Conservation (phyloP, 805 yeast genomes). For the Metschnikowia lunata region DNA sequence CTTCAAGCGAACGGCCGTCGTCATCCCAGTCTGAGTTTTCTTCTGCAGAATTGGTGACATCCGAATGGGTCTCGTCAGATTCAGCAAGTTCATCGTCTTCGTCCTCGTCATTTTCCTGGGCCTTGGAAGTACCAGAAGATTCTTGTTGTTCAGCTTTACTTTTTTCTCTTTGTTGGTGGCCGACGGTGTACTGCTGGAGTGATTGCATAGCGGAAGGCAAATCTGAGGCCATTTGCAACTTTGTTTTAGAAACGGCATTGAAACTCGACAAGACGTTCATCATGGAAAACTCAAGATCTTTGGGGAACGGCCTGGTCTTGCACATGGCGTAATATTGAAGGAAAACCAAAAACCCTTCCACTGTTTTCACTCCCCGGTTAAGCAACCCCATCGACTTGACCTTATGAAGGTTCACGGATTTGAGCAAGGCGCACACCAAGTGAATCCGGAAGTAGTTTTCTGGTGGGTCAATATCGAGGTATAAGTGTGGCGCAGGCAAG, state of each 20-base stretch:
- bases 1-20: neutral
- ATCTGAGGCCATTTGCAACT: constrained; percentile 31
- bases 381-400: constrained; percentile 7
- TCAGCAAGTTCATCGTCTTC: constrained; percentile 28
- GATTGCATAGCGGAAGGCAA: constrained; percentile 17
- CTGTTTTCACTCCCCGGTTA: constrained; percentile 11
- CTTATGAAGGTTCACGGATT: constrained; percentile 13
- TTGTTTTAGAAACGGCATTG: constrained; percentile 19
- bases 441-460: constrained; percentile 71
- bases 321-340: constrained; percentile 69
- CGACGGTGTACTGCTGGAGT: constrained; percentile 10
- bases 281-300: constrained; percentile 55
- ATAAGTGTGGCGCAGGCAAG: constrained; percentile 49
- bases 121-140: neutral
- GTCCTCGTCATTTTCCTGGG: constrained; percentile 9
- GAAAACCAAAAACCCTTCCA: constrained; percentile 43
- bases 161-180: neutral
- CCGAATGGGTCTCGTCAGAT: constrained; percentile 8
- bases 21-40: neutral
- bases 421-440: constrained; percentile 35
- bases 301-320: constrained; percentile 59
- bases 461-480: constrained; percentile 51
- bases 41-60: constrained; percentile 9
- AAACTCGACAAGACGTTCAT: constrained; percentile 36
- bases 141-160: neutral